Conservation (phyloP, 2,329 filamentous ascomycete genomes). For the Didymella pinodella region DNA sequence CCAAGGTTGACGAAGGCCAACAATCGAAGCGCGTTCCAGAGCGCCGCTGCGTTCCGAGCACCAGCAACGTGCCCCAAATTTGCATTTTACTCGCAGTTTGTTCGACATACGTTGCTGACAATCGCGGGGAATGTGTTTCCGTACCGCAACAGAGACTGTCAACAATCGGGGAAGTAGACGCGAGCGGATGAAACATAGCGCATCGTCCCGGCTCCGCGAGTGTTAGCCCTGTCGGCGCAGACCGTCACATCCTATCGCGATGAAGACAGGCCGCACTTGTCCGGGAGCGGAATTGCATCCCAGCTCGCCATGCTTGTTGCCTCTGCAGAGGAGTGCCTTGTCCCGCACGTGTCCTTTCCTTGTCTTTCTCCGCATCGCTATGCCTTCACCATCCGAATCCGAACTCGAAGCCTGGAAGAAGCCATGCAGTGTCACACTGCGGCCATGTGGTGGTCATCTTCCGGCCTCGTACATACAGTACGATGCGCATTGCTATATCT, state of each 20-base stretch:
- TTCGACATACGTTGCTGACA: slow-evolving; percentile 8
- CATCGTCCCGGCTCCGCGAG: slow-evolving; percentile 46
- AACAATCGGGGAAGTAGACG: slow-evolving; percentile 26
- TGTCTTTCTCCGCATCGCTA: slow-evolving; percentile 33
- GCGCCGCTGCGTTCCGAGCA: background rate
- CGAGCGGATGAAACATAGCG: slow-evolving; percentile 47
- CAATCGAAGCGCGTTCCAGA: slow-evolving; percentile 2
- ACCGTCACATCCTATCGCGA: slow-evolving; percentile 21
- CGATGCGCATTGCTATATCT: slow-evolving; percentile 20
- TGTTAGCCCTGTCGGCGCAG: slow-evolving; percentile 28
- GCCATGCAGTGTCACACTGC: slow-evolving; percentile 21
- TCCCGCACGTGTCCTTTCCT: slow-evolving; percentile 26
- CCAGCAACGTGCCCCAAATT: background rate
- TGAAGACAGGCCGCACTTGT: slow-evolving; percentile 28
- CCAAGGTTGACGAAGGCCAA: slow-evolving; percentile 15
- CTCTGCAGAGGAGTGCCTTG: slow-evolving; percentile 17
- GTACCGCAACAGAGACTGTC: slow-evolving; percentile 9
- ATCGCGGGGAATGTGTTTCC: slow-evolving; percentile 22
- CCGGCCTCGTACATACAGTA: slow-evolving; percentile 2
- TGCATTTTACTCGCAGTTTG: slow-evolving; percentile 10
- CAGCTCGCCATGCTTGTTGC: slow-evolving; percentile 37
- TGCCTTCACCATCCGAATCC: slow-evolving; percentile 19
- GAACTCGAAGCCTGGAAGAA: slow-evolving; percentile 26
- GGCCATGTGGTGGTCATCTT: slow-evolving; percentile 4
- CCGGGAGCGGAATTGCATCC: slow-evolving; percentile 28